These are phyloP conservation scores for Modicella reniformis DNA, from an alignment of 371 early-diverging fungal genomes.

Conservation along the genomic window DNA sequence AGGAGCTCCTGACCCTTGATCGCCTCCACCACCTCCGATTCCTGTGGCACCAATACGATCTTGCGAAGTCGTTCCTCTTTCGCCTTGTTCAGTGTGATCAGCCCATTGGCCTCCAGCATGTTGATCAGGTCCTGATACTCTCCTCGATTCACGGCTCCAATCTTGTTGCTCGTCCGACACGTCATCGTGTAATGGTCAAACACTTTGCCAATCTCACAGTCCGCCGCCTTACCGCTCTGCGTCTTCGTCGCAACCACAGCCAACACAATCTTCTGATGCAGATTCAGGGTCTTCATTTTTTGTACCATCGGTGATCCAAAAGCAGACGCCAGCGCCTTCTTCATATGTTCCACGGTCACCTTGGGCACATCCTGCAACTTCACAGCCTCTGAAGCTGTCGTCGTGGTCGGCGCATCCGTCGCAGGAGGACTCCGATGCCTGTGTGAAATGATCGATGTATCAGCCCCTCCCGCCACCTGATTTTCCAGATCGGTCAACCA, in stretches of 20 bases:
- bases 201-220: constrained; percentile 65
- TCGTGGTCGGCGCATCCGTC: no score
- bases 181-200: constrained; percentile 65
- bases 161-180: constrained; percentile 59
- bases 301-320: constrained; percentile 73
- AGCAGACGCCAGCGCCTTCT: constrained; percentile 72
- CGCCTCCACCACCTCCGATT: constrained; percentile 61
- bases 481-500: constrained; percentile 29
- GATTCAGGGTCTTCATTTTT: constrained; percentile 73
- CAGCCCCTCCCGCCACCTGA: constrained; percentile 27
- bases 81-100: constrained; percentile 65
- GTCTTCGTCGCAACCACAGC: constrained; percentile 60
- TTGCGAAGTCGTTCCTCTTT: constrained; percentile 63
- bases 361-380: constrained; percentile 60
- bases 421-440: not conserved
- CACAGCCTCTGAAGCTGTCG: not conserved
- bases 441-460: constrained; percentile 13
- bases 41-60: constrained; percentile 60
- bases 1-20: constrained; percentile 45
- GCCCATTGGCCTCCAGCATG: constrained; percentile 78
- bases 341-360: constrained; percentile 83
- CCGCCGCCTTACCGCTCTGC: constrained; percentile 52
- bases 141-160: constrained; percentile 75
- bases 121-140: constrained; percentile 82
- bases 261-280: constrained; percentile 86